Percentiles rank a stretch among this genome's conserved stretches.
Conservation (phyloP, 1,139 yeast genomes). For the Suhomyces guaymorum region DNA sequence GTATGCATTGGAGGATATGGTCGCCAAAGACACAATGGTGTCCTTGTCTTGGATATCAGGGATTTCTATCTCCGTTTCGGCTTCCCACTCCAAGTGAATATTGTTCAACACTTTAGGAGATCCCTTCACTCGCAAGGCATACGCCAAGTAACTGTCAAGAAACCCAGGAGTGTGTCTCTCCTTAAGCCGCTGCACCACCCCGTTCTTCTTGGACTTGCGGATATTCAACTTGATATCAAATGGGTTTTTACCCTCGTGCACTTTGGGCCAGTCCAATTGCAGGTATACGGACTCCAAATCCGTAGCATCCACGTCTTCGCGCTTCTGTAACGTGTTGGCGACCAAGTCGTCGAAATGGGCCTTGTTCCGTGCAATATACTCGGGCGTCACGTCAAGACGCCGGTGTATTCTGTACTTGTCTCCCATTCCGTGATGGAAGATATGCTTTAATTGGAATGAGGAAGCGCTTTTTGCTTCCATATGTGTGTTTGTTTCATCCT, state of each 20-base stretch:
- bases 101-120: slow-evolving; percentile 43
- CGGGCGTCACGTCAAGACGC: slow-evolving; percentile 49
- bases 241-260: slow-evolving; percentile 40
- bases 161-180: slow-evolving; percentile 62
- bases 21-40: slow-evolving; percentile 73
- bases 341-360: slow-evolving; percentile 9
- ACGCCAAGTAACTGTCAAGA: slow-evolving; percentile 64
- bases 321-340: slow-evolving; percentile 7
- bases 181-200: slow-evolving; percentile 47
- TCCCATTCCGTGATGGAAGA: slow-evolving; percentile 55
- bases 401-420: slow-evolving; percentile 35
- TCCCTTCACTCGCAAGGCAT: slow-evolving; percentile 49
- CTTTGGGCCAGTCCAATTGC: slow-evolving; percentile 44
- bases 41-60: slow-evolving; percentile 78
- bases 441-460: slow-evolving; percentile 42
- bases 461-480: background rate
- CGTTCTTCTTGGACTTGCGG: slow-evolving; percentile 17
- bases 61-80: slow-evolving; percentile 46
- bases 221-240: slow-evolving; percentile 42
- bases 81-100: slow-evolving; percentile 58
- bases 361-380: slow-evolving; percentile 27
- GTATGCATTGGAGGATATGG: slow-evolving; percentile 90
- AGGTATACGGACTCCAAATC: slow-evolving; percentile 30
- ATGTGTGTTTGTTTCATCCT: too few relatives aligned
- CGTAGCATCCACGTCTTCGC: slow-evolving; percentile 10